These are phyloP conservation scores for Fusarium graminum DNA, from an alignment of 2,329 filamentous ascomycete species.

Conservation along the genomic window DNA sequence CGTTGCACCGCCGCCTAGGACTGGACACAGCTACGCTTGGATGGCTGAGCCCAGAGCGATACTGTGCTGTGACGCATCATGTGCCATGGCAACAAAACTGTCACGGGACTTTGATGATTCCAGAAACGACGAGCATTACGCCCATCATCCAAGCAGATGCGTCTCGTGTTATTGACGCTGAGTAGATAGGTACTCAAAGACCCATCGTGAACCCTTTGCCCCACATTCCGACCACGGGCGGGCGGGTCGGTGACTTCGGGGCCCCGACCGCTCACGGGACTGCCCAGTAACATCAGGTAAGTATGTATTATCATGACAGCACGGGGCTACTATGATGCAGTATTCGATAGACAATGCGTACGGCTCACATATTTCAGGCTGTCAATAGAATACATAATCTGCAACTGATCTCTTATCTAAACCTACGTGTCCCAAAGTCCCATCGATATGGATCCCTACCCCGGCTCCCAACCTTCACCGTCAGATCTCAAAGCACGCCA, in stretches of 20 bases:
- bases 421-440: conserved; percentile 20
- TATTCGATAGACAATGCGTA: conserved; percentile 9
- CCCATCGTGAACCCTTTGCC: conserved; percentile 13
- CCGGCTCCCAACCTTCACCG: conserved; percentile 20
- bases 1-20: conserved; percentile 33
- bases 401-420: conserved; percentile 6
- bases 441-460: conserved; percentile 14
- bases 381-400: not conserved
- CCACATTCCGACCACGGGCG: conserved; percentile 30
- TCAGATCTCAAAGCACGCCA: conserved; percentile 23
- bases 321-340: conserved; percentile 10
- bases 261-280: conserved; percentile 12
- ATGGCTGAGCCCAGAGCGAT: conserved; percentile 25
- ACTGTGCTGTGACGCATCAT: conserved; percentile 20
- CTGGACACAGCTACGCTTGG: conserved; percentile 9
- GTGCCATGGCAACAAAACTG: not conserved
- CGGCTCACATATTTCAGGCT: conserved; percentile 2
- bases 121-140: conserved; percentile 2
- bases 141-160: conserved; percentile 1
- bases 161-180: conserved; percentile 1
- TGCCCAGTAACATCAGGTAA: conserved; percentile 1
- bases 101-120: conserved; percentile 15
- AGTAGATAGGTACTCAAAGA: not conserved
- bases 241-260: conserved; percentile 26
- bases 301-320: conserved; percentile 5